Evolutionary conservation across 345 rosid genomes (phyloP), one percentile per base, ranked within the genome.

Genomic region (Durio zibethinus): DNA sequence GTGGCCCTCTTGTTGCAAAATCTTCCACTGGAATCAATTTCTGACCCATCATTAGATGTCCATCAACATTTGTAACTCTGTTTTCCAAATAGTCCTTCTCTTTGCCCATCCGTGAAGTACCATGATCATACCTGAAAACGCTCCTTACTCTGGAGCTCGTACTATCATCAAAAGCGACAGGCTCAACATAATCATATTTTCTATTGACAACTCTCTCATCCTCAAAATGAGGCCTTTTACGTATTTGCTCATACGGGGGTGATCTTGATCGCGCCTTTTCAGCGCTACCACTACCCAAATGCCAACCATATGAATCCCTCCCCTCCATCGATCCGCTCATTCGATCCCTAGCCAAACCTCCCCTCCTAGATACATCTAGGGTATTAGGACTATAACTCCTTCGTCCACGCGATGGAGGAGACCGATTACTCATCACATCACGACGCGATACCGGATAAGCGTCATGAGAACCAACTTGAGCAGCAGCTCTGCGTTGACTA

Each of bases 311-410:
- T 12, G 62, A 50, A 71, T 81, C 84, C 80, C 80, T 88, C 57
- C 86, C 83, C 59, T 83, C 84, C 47, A 29, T 60, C 0, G 84
- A 83, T 62, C 80, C 73, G 48, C 82, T 72, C 76, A 75, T 80
- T 61, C 75, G 73, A 48, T 85, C 83, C 5, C 72, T 63, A 54
- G 62, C 53, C 47, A 47, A 57, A 75, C 69, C 75, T 63, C 78
- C 72, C 74, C 82, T 82, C 75, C 82, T 78, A 73, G 85, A 83
- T 29, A 68, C 81, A 69, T 86, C 87, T 40, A 43, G 68, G 47
- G 83, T 62, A 71, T 48, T 70, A 15, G 88, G 89, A 76, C 89
- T 89, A 79, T 76, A 75, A 38, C 87, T 89, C 84, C 90, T 80
- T 12, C 69, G 75, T 63, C 52, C 31, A 8, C 77, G 77, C 4